Evolutionary conservation across 257 asterid species (phyloP), one percentile per base, ranked within the genome.

Genomic region (Gardenia jasminoides): DNA sequence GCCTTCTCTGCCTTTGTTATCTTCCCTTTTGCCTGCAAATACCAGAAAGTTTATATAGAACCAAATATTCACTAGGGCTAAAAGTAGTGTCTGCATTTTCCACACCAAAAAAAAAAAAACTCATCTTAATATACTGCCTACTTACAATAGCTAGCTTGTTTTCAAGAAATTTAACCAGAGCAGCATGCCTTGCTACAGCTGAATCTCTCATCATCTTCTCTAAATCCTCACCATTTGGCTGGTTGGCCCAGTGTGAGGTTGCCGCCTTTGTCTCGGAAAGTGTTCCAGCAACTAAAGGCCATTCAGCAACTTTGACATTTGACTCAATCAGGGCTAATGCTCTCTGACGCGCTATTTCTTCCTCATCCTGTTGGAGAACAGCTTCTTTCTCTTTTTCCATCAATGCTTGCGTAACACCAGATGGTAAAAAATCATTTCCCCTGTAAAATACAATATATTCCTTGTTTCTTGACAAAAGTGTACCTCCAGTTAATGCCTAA

Each of bases 221-320:
- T 59, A 82, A 65, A 72, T 93, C 97, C 69, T 86, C 85, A 82
- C 62, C 75, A 82, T 79, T 82, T 19, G 90, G 88, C 74, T 85
- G 82, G 85, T 78, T 88, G 65, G 86, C 90, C 99, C 99, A 95
- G 30, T 86, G 88, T 65, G 94, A 84, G 67, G 93, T 90, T 78
- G 99, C 99, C 66, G 98, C 98, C 81, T 89, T 59, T 10, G 98
- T 93, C 88, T 93, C 97, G n/a, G 94, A 84, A 80, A 95, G 96
- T 67, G 99, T 95, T 59, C 99, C 99, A 31, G 99, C 99, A 88
- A 95, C 89, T 80, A 93, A 86, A 58, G 87, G 92, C 75, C 83
- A 83, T 81, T 83, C 84, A 75, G 88, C 62, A 77, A 80, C 69
- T 79, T 76, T 79, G 65, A 79, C 17, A 78, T 85, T 86, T 76